phyloP scores from a whole-genome alignment of 352 stramenopile genomes.

The Blastocystis sp. region DNA sequence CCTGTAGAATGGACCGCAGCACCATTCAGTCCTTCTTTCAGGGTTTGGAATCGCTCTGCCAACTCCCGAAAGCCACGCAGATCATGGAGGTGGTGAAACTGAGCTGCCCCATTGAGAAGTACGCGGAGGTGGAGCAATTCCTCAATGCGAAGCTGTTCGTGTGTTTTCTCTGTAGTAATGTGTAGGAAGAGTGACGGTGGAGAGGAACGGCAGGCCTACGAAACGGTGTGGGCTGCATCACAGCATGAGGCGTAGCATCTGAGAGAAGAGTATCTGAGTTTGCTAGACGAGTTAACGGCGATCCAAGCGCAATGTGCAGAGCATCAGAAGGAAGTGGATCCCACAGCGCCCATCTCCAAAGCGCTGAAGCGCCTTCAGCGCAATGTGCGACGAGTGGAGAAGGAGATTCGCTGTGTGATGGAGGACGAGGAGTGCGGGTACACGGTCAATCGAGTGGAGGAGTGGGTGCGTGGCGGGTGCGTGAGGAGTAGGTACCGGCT shows the following conservation, averaged over 20 bases:
- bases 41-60: background rate
- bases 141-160: slow-evolving; percentile 12
- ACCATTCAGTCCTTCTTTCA: background rate
- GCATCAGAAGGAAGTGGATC: slow-evolving; percentile 4
- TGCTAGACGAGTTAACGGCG: background rate
- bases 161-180: background rate
- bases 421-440: slow-evolving; percentile 51
- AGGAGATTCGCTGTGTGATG: slow-evolving; percentile 25
- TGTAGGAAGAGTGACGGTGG: background rate
- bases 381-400: background rate
- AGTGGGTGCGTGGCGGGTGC: background rate
- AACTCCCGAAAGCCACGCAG: background rate
- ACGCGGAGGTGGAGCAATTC: slow-evolving; percentile 40
- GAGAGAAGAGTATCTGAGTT: background rate
- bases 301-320: background rate
- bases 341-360: background rate
- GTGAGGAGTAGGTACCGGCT: slow-evolving; percentile 2
- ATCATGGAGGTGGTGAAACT: slow-evolving; percentile 35
- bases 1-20: slow-evolving; percentile 9
- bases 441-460: slow-evolving; percentile 30
- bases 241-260: slow-evolving; percentile 1
- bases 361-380: background rate
- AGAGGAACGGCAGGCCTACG: background rate
- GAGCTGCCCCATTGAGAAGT: slow-evolving; percentile 42
- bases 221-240: background rate